These are phyloP conservation scores for Ophiostoma himal-ulmi DNA, from an alignment of 2,329 filamentous ascomycete species.

Conservation along the genomic window DNA sequence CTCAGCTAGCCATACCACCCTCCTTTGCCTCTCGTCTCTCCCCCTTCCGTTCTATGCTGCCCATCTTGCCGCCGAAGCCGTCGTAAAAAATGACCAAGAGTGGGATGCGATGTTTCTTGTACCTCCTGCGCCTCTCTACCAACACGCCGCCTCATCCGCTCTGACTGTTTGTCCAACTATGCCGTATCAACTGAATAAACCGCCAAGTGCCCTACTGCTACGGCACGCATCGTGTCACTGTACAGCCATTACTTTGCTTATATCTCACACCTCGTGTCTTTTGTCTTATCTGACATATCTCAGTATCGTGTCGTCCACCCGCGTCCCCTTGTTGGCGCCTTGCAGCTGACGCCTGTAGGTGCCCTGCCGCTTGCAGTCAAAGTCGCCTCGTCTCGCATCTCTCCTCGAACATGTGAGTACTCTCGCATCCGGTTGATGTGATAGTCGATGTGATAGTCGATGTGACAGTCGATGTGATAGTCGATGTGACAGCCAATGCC, in stretches of 20 bases:
- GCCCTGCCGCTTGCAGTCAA: not conserved
- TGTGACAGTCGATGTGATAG: too few species aligned
- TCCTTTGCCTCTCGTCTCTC: not conserved
- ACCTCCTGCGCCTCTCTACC: not conserved
- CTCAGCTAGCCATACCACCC: not conserved
- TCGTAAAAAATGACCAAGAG: not conserved
- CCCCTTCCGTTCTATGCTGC: not conserved
- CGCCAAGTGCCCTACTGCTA: not conserved
- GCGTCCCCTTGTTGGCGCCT: not conserved
- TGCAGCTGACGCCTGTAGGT: not conserved
- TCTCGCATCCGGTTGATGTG: not conserved
- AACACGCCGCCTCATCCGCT: not conserved
- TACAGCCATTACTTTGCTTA: too few species aligned
- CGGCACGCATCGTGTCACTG: too few species aligned
- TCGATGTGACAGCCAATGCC: not conserved
- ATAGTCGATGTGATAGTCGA: not conserved
- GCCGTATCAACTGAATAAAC: not conserved
- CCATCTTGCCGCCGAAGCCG: not conserved
- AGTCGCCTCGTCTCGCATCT: constrained; percentile 1
- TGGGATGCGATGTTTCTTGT: not conserved
- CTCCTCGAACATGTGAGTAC: not conserved
- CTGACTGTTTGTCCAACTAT: not conserved
- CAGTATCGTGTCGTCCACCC: not conserved
- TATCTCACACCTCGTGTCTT: too few species aligned
- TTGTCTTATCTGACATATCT: not conserved